These are phyloP conservation scores for Acanthamoeba healyi DNA, from an alignment of 208 protist genomes.

Conservation along the genomic window DNA sequence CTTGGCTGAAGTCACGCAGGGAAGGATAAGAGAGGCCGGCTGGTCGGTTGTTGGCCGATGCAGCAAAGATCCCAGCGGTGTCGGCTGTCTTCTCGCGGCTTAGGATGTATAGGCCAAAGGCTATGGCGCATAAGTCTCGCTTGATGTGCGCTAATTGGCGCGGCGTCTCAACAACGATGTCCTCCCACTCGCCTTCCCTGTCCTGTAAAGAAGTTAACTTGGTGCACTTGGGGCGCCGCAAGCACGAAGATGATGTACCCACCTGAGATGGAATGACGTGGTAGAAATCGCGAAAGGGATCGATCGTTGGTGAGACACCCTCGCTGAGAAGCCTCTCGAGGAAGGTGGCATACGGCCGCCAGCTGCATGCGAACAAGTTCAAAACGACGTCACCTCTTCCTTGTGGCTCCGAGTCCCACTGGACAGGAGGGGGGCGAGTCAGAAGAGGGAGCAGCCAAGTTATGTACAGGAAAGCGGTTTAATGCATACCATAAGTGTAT, in stretches of 20 bases:
- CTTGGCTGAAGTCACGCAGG: not conserved
- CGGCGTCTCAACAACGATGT: constrained; percentile 13
- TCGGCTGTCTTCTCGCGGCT: not conserved
- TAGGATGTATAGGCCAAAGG: constrained; percentile 22
- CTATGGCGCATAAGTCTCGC: not conserved
- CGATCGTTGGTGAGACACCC: constrained; percentile 15
- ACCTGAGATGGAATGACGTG: constrained; percentile 48
- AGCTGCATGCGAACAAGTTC: not conserved
- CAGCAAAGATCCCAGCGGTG: not conserved
- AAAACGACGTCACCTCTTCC: not conserved
- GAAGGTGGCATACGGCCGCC: constrained; percentile 10
- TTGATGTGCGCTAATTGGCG: constrained; percentile 4
- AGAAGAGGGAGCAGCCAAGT: not conserved
- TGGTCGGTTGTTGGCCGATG: not conserved
- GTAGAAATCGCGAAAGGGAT: constrained; percentile 24
- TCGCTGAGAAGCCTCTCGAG: not conserved
- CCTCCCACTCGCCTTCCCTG: constrained; percentile 40
- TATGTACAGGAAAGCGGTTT: not conserved
- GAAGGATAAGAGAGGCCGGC: not conserved
- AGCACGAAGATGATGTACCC: too few relatives aligned
- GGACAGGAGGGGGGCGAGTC: not conserved
- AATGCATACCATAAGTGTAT: not conserved
- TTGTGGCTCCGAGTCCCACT: constrained; percentile 20
- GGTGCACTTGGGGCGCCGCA: too few relatives aligned
- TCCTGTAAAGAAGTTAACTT: not conserved